Base-by-base conservation (phyloP, 495 filamentous ascomycete species). In the Aspergillus sparsus region DNA sequence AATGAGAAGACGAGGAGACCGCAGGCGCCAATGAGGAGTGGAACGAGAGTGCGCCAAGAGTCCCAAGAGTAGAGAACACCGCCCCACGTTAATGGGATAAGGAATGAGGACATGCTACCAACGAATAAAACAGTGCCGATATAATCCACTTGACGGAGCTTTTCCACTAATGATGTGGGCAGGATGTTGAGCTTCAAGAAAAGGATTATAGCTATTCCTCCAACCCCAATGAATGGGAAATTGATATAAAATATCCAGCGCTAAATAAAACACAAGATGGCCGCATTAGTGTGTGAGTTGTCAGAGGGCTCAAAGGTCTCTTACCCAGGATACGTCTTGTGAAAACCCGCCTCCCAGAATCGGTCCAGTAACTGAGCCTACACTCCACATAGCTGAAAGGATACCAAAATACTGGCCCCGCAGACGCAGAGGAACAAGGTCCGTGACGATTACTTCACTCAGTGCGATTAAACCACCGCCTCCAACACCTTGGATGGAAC, bases 391-490 rank as follows among this genome's bases (percentile, higher is more conserved):
- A 9, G 70, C 77, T 32, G 75, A 77, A 21, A 79, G 58, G 45
- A 85, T 76, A 6, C 82, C 82, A 41, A 75, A 74, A 67, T 82
- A 85, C 59, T 82, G 68, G 16, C 75, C 77, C 44, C 77, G 67
- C 12, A 70, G 66, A 13, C 74, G 62, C 6, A 83, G 66, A 0
- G 80, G 78, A 11, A 83, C 82, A 10, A 92, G 70, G 62, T 91
- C 89, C 0, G 87, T 89, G 46, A 91, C 79, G 15, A 91, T 72
- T 18, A 90, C 84, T 66, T 90, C 86, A 1, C 80, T 82, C 59
- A 91, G 66, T 6, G 80, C 77, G 15, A 89, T 78, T 39, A 92
- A 74, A 0, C 89, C 89, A n/a, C 89, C 88, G 31, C 86, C 88
- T 8, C 89, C 89, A 18, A 89, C 69, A 45, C 89, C 89, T 58